phyloP scores from a whole-genome alignment of 352 stramenopile genomes.

The Pythium insidiosum region DNA sequence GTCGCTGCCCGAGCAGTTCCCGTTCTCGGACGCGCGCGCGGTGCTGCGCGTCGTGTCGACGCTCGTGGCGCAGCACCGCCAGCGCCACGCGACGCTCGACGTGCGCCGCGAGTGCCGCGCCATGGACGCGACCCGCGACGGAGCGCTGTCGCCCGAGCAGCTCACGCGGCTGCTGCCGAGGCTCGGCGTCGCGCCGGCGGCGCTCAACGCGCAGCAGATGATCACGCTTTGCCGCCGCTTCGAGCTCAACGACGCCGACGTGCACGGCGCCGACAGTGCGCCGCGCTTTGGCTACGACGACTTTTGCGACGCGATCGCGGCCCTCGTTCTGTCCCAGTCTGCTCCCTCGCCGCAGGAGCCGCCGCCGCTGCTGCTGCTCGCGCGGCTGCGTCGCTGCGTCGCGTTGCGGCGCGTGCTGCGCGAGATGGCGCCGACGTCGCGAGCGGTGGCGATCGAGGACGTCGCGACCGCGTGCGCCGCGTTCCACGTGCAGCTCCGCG shows the following conservation, averaged over 20 bases:
- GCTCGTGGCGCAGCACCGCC: not conserved
- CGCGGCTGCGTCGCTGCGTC: conserved; percentile 2
- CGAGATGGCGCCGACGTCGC: not conserved
- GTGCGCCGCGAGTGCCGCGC: conserved; percentile 32
- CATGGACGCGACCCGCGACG: conserved; percentile 12
- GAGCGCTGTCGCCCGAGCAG: conserved; percentile 12
- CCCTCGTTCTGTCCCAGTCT: too few relatives aligned
- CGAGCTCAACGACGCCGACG: not conserved
- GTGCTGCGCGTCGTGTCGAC: conserved; percentile 19
- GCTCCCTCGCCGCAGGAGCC: too few relatives aligned
- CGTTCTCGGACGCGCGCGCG: conserved; percentile 35
- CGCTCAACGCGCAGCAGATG: conserved; percentile 56
- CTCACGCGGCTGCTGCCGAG: conserved; percentile 22
- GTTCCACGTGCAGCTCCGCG: conserved; percentile 5
- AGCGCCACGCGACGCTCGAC: not conserved
- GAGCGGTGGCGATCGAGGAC: not conserved
- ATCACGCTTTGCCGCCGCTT: conserved; percentile 56
- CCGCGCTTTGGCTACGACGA: conserved; percentile 37
- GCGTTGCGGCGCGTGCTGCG: conserved; percentile 2
- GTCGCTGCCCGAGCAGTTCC: conserved; percentile 56
- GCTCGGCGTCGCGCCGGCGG: conserved; percentile 1
- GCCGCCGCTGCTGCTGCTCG: conserved; percentile 1
- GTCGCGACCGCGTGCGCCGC: not conserved
- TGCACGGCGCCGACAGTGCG: conserved; percentile 5
- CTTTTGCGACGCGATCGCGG: conserved; percentile 52